Evolutionary conservation across 108 stramenopile species (phyloP).

Genomic region (Pelagomonas calceolata): DNA sequence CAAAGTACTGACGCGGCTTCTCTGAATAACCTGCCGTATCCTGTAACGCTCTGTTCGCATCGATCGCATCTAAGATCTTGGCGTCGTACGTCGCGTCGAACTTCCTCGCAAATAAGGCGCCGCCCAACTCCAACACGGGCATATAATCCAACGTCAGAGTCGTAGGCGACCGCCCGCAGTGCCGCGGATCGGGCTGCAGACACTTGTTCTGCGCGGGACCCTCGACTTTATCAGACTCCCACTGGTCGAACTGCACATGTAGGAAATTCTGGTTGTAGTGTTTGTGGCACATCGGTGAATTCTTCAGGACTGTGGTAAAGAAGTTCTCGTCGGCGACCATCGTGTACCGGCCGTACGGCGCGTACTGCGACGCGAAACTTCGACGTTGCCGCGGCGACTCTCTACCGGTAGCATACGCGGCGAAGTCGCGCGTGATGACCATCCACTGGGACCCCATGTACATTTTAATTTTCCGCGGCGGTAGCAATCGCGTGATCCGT

Average conservation of each 20-base stretch:
- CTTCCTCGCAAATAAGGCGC: conserved; percentile 75
- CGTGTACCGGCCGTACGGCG: conserved; percentile 66
- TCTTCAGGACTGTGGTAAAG: conserved; percentile 79
- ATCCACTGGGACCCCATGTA: conserved; percentile 87
- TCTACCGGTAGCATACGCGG: conserved; percentile 34
- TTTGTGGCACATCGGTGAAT: conserved; percentile 67
- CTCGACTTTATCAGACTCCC: conserved; percentile 65
- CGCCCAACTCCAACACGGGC: conserved; percentile 61
- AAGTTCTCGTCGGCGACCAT: conserved; percentile 90
- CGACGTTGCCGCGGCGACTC: conserved; percentile 55
- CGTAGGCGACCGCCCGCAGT: conserved; percentile 78
- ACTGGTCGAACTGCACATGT: conserved; percentile 77
- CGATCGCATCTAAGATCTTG: conserved; percentile 58
- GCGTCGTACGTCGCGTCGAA: conserved; percentile 55
- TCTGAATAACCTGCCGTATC: no score
- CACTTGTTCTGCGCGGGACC: conserved; percentile 56
- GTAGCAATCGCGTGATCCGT: conserved; percentile 71
- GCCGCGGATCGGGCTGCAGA: conserved; percentile 64
- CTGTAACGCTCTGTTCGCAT: conserved; percentile 46
- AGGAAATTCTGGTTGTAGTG: conserved; percentile 78
- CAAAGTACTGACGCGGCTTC: no score
- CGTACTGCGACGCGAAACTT: conserved; percentile 56
- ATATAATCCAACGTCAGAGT: conserved; percentile 69
- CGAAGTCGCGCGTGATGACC: conserved; percentile 75
- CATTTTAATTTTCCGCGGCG: conserved; percentile 55